phyloP scores from a whole-genome alignment of 2,329 filamentous ascomycete species.

The Ophiostoma sp. region DNA sequence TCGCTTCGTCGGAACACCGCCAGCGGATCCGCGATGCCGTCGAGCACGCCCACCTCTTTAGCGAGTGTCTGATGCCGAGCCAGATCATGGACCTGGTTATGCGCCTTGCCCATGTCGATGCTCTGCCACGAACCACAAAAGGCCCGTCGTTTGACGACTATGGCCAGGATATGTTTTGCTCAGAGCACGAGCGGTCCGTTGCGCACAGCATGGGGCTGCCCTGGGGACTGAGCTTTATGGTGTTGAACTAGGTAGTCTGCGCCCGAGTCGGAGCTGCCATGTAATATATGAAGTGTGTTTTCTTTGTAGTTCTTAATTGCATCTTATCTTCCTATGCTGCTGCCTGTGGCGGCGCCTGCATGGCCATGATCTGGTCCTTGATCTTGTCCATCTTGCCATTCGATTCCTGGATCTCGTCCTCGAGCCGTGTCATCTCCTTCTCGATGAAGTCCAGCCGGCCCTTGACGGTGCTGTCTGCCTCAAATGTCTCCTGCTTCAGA shows the following conservation, averaged over 20 bases:
- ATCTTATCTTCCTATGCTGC: slow-evolving; percentile 18
- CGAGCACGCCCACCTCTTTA: slow-evolving; percentile 32
- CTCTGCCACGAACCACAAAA: slow-evolving; percentile 2
- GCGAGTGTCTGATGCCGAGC: slow-evolving; percentile 33
- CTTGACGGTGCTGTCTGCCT: slow-evolving; percentile 86
- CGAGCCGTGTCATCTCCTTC: slow-evolving; percentile 67
- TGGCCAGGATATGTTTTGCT: slow-evolving; percentile 29
- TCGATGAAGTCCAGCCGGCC: slow-evolving; percentile 86
- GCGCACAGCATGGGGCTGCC: slow-evolving; percentile 37
- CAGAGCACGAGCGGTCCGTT: slow-evolving; percentile 30
- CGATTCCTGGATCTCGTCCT: slow-evolving; percentile 49
- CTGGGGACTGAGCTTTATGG: slow-evolving; percentile 37
- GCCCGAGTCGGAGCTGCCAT: too few relatives aligned
- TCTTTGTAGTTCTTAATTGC: slow-evolving; percentile 9
- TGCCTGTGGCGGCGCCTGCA: slow-evolving; percentile 43
- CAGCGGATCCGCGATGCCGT: slow-evolving; percentile 31
- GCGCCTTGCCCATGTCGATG: slow-evolving; percentile 30
- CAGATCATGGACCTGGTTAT: slow-evolving; percentile 34
- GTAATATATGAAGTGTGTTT: neutral
- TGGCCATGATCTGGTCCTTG: slow-evolving; percentile 54
- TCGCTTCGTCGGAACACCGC: slow-evolving; percentile 32
- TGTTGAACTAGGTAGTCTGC: slow-evolving; percentile 31
- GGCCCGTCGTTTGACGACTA: slow-evolving; percentile 28
- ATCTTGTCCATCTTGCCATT: slow-evolving; percentile 55
- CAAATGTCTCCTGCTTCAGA: slow-evolving; percentile 86